Evolutionary conservation across 2,329 filamentous ascomycete genomes (phyloP).

Genomic region (Hyphodiscus sp.): DNA sequence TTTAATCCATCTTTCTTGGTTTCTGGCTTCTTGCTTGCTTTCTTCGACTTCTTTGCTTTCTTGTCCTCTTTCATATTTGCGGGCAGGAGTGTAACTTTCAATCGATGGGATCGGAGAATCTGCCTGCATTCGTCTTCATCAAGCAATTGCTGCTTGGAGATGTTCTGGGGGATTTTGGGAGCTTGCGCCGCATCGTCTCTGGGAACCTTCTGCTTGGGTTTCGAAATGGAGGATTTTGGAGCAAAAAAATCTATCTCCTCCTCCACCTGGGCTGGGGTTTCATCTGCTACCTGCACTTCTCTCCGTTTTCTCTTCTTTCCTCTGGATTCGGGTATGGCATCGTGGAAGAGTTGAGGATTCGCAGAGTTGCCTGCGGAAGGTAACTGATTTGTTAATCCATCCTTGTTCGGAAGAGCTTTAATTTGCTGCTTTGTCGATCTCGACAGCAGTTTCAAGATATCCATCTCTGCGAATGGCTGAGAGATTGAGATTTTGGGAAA

Average conservation of each 20-base stretch:
- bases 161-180: not conserved
- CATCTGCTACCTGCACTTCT: conserved; percentile 28
- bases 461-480: conserved; percentile 30
- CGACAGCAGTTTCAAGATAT: conserved; percentile 67
- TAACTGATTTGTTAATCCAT: conserved; percentile 38
- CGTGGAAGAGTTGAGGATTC: conserved; percentile 66
- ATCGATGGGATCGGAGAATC: conserved; percentile 69
- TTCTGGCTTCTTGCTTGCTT: conserved; percentile 49
- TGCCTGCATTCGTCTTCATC: conserved; percentile 67
- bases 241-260: conserved; percentile 52
- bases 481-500: not conserved
- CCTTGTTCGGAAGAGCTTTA: conserved; percentile 30
- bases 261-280: conserved; percentile 30
- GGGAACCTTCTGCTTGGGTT: conserved; percentile 17
- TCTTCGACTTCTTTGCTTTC: conserved; percentile 42
- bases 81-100: conserved; percentile 76
- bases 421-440: conserved; percentile 54
- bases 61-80: conserved; percentile 35
- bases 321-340: conserved; percentile 37
- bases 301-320: conserved; percentile 52
- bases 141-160: conserved; percentile 32
- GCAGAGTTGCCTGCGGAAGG: conserved; percentile 58
- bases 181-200: conserved; percentile 10
- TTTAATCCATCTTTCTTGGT: conserved; percentile 44
- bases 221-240: conserved; percentile 32